These are phyloP conservation scores for Aspergillus neotritici DNA, from an alignment of 2,329 filamentous ascomycete species.

Conservation along the genomic window DNA sequence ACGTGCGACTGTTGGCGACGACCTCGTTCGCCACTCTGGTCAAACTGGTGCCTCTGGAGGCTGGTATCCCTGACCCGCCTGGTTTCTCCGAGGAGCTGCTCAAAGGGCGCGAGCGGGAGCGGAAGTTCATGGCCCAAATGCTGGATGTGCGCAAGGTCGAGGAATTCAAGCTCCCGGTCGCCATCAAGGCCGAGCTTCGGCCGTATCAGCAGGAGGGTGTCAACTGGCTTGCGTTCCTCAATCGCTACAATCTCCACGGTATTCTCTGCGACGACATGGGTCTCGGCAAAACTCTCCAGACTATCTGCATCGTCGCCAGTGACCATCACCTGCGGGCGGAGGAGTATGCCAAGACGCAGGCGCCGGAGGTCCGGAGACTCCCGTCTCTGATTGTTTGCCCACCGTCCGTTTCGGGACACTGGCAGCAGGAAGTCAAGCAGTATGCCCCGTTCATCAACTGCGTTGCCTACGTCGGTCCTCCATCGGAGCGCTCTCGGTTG, in stretches of 20 bases:
- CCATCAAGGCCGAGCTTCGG: constrained; percentile 92
- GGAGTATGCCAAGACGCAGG: constrained; percentile 76
- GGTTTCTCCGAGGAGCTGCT: constrained; percentile 84
- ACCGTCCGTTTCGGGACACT: constrained; percentile 92
- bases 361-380: constrained; percentile 69
- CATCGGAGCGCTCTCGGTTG: constrained; percentile 68
- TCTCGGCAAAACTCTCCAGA: constrained; percentile 94
- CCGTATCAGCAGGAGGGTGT: constrained; percentile 98
- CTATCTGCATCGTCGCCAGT: constrained; percentile 94
- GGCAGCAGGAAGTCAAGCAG: constrained; percentile 94
- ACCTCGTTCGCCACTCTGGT: constrained; percentile 96
- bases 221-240: constrained; percentile 97
- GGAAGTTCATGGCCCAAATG: constrained; percentile 94
- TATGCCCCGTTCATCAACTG: constrained; percentile 92
- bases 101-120: constrained; percentile 83
- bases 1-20: constrained; percentile 87
- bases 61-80: constrained; percentile 92
- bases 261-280: constrained; percentile 99
- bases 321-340: constrained; percentile 92
- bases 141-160: constrained; percentile 96
- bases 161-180: constrained; percentile 84
- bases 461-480: constrained; percentile 85
- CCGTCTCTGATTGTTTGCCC: constrained; percentile 95
- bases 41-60: constrained; percentile 93
- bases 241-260: constrained; percentile 94